Evolutionary conservation across 1,284 basidiomycete genomes (phyloP), one percentile per base, ranked within the genome.

Genomic region (Cryptococcus hybrid): DNA sequence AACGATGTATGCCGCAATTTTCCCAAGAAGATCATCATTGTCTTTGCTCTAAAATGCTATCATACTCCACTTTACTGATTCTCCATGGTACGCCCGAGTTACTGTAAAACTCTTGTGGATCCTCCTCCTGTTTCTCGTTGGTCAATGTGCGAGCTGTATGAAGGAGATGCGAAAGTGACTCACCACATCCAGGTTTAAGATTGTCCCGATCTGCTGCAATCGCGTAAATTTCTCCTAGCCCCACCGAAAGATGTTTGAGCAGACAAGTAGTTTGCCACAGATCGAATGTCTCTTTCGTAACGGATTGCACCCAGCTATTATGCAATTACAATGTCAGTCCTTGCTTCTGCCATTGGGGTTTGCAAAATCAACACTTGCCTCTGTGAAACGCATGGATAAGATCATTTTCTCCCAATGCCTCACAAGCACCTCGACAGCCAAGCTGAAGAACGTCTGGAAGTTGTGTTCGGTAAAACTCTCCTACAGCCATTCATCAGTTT

Each of bases 351-450:
- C 40, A 11, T 43, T 15, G 43, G 43, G 24, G 24, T 24, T 24
- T 24, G 24, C 24, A 24, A 24, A 39, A 38, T 24, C 11, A 24
- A 18, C n/a, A 64, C 81, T 45, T 64, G 88, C 90, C 83, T 98
- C 95, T 11, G 90, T 90, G 72, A 91, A 98, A 70, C 85, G 87
- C 75, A 96, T 83, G 2, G 84, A 82, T 68, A 88, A 80, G 24
- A 94, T 81, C 69, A 88, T 84, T 73, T 89, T 91, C 78, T 99
- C 96, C 93, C 94, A 98, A 39, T 93, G 93, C 44, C 89, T 83
- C 13, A 95, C 85, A 34, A 99, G 80, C 1, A 89, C 84, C 70
- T 96, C 93, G 11, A 99, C 82, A 0, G 87, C 86, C 55, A 94
- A 83, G 1, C 84, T 84, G 68, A 96, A 92, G 76, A 97, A 88